Percentiles rank a stretch among this genome's conserved stretches.
Conservation (phyloP, 805 yeast genomes). For the Suhomyces tanzawaensis region DNA sequence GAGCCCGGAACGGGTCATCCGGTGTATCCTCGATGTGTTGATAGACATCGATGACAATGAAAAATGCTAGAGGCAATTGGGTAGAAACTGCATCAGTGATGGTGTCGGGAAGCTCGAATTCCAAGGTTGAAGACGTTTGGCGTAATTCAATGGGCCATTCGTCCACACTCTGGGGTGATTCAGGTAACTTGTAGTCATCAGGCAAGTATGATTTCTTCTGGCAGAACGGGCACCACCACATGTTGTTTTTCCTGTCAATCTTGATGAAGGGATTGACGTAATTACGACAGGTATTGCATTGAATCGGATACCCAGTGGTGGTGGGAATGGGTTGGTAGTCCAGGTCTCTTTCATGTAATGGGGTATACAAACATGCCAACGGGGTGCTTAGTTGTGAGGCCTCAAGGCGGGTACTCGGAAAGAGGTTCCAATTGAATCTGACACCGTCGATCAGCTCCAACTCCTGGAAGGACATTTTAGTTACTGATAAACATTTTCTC, state of each 20-base stretch:
- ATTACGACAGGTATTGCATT: conserved; percentile 27
- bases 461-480: conserved; percentile 1
- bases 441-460: conserved; percentile 60
- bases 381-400: conserved; percentile 32
- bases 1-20: conserved; percentile 12
- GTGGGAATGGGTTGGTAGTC: conserved; percentile 5
- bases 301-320: conserved; percentile 14
- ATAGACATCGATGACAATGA: conserved; percentile 31
- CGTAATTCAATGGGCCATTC: conserved; percentile 30
- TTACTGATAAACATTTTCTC: no score
- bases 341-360: conserved; percentile 13
- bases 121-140: conserved; percentile 26
- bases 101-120: conserved; percentile 30
- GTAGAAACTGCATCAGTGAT: conserved; percentile 13
- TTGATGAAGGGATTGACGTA: conserved; percentile 28
- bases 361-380: conserved; percentile 36
- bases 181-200: conserved; percentile 14
- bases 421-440: conserved; percentile 70
- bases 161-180: conserved; percentile 7
- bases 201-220: conserved; percentile 23
- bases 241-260: conserved; percentile 26
- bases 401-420: conserved; percentile 40
- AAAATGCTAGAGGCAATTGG: conserved; percentile 13
- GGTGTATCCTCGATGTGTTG: conserved; percentile 24
- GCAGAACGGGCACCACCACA: conserved; percentile 44